Conservation (phyloP, 2,329 filamentous ascomycete species). For the Pseudocercospora vitis region DNA sequence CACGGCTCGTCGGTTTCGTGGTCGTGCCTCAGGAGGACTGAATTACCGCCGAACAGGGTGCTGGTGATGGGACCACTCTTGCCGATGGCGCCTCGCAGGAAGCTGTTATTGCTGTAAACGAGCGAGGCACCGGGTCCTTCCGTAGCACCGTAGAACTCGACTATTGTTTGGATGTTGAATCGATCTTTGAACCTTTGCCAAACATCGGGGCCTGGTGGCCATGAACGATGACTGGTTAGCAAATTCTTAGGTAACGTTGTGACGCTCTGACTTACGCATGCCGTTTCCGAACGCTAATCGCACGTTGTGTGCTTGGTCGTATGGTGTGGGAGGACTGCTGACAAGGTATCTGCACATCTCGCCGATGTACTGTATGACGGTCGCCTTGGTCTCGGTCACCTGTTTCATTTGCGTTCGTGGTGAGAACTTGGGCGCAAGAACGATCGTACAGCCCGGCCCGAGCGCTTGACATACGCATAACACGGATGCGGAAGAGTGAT, state of each 20-base stretch:
- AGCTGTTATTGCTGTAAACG: slow-evolving; percentile 73
- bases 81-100: slow-evolving; percentile 74
- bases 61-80: slow-evolving; percentile 65
- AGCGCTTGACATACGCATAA: slow-evolving; percentile 64
- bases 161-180: slow-evolving; percentile 47
- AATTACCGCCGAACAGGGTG: slow-evolving; percentile 52
- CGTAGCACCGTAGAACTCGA: slow-evolving; percentile 43
- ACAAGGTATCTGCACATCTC: slow-evolving; percentile 84
- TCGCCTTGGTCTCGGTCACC: slow-evolving; percentile 68
- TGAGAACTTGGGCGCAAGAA: slow-evolving; percentile 76
- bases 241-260: too few species aligned
- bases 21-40: slow-evolving; percentile 69
- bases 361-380: slow-evolving; percentile 81
- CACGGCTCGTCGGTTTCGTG: slow-evolving; percentile 66
- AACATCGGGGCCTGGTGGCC: too few species aligned
- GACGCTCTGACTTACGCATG: too few species aligned
- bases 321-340: slow-evolving; percentile 60
- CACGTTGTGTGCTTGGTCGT: slow-evolving; percentile 73
- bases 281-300: slow-evolving; percentile 80
- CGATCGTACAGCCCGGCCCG: slow-evolving; percentile 61
- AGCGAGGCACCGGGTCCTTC: slow-evolving; percentile 65
- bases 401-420: slow-evolving; percentile 75
- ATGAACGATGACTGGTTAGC: too few species aligned
- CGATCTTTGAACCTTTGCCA: slow-evolving; percentile 82
- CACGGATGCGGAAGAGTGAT: slow-evolving; percentile 76